Percentiles rank a stretch among this genome's conserved stretches.
These are phyloP conservation scores for Fusarium chuoi DNA, from an alignment of 2,329 filamentous ascomycete species.

Conservation along the genomic window DNA sequence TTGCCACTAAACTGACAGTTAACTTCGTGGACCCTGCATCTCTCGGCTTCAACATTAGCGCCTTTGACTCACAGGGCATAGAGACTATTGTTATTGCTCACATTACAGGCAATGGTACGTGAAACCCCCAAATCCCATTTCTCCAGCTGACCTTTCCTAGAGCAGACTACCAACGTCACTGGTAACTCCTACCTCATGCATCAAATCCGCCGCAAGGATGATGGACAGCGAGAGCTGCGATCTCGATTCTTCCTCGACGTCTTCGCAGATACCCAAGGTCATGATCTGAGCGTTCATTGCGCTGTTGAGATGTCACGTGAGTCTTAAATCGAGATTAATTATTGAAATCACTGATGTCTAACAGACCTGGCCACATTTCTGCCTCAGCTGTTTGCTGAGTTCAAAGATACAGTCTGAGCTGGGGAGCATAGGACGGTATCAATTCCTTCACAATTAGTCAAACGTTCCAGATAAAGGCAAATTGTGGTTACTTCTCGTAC, in stretches of 20 bases:
- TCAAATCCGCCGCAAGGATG: background rate
- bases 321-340: background rate
- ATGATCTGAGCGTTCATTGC: background rate
- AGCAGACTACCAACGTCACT: background rate
- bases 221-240: background rate
- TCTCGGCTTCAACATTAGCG: background rate
- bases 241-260: background rate
- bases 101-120: background rate
- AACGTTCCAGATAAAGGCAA: background rate
- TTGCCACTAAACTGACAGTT: background rate
- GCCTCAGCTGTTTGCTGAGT: background rate
- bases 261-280: background rate
- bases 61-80: background rate
- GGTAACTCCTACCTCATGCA: background rate
- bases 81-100: background rate
- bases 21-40: background rate
- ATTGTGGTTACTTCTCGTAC: background rate
- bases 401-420: background rate
- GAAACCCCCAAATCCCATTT: fast-evolving
- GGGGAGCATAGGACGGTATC: no score
- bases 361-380: background rate
- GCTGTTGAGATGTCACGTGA: background rate
- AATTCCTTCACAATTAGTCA: no score
- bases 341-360: no score
- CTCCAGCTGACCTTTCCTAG: background rate